Evolutionary conservation across 2,329 filamentous ascomycete genomes (phyloP), one percentile per base, ranked within the genome.

Genomic region (Nigrospora oryzae): DNA sequence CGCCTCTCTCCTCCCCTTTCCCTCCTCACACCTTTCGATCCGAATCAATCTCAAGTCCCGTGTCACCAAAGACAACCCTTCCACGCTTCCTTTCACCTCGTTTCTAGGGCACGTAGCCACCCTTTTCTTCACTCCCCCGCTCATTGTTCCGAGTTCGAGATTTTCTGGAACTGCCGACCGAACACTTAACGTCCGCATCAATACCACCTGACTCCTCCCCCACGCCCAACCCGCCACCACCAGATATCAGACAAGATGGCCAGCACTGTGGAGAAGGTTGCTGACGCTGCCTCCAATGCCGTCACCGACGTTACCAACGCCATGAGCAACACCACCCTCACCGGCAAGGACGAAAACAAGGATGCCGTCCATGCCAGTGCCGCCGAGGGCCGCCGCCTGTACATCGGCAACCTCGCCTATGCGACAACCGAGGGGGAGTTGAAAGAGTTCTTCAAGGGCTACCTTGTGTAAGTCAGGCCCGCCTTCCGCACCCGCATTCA

Each of bases 401-500:
- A 98, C 78, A 97, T 98, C 78, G 93, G 93, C 79, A 98, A 98
- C 81, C 87, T 98, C 83, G 93, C 93, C 65, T 98, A 98, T 73
- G 90, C 91, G 84, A 97, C 93, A 84, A 95, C 89, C 71, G 93
- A 97, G 87, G 93, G 87, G 85, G 89, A 96, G 84, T 89, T 98
- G 81, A 95, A 94, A 81, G 87, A 93, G 63, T 98, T 98, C 82
- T 98, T 98, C 86, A 91, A 93, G 81, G 87, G 84, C 73, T 97
- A 95, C 81, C 86, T 93, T 78, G 89, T 98, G 93, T 98, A 81
- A 81, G 91, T 87, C 28, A 23, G 39, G 16, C 16, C 23, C 23
- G 23, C 23, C 7, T 7, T 28, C 23, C 8, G 19, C 23, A 28
- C 23, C 23, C 8, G 23, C 23, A 7, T 28, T 28, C 2, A 28